phyloP scores from a whole-genome alignment of 2,329 filamentous ascomycete genomes.

The Aspergillus vadensis region DNA sequence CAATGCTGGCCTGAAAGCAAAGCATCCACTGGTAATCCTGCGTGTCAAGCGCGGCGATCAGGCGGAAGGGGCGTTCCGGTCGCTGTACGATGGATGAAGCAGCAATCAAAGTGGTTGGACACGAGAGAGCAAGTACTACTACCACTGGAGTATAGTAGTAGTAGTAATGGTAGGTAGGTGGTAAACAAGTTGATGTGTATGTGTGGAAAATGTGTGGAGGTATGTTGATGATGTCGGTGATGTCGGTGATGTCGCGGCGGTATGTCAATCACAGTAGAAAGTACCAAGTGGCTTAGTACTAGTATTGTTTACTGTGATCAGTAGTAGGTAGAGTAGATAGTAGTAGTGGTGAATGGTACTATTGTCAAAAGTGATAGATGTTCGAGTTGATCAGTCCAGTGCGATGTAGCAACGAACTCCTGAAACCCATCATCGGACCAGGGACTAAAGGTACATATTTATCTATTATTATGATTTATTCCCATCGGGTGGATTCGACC shows the following conservation, averaged over 20 bases:
- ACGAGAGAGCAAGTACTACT: not conserved
- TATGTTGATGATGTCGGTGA: not conserved
- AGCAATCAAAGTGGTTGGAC: constrained; percentile 5
- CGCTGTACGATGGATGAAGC: constrained; percentile 19
- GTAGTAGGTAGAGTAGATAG: too few species aligned
- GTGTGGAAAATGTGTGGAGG: not conserved
- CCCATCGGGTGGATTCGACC: constrained; percentile 4
- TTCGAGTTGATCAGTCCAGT: constrained; percentile 17
- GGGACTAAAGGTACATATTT: not conserved
- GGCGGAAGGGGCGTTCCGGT: constrained; percentile 26
- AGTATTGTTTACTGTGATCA: too few species aligned
- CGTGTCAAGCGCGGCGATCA: constrained; percentile 27
- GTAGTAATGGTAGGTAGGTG: too few species aligned
- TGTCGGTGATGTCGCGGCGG: not conserved
- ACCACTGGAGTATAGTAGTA: not conserved
- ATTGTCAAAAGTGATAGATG: too few species aligned
- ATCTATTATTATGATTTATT: constrained; percentile 2
- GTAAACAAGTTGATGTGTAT: too few species aligned
- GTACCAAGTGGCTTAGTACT: too few species aligned
- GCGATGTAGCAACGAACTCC: not conserved
- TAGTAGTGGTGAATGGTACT: too few species aligned
- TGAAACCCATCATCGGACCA: not conserved
- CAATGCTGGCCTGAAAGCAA: constrained; percentile 14
- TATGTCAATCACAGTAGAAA: not conserved
- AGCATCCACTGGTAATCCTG: constrained; percentile 17